Evolutionary conservation across 768 basidiomycete genomes (phyloP).

Genomic region (Mycena kentingensis): DNA sequence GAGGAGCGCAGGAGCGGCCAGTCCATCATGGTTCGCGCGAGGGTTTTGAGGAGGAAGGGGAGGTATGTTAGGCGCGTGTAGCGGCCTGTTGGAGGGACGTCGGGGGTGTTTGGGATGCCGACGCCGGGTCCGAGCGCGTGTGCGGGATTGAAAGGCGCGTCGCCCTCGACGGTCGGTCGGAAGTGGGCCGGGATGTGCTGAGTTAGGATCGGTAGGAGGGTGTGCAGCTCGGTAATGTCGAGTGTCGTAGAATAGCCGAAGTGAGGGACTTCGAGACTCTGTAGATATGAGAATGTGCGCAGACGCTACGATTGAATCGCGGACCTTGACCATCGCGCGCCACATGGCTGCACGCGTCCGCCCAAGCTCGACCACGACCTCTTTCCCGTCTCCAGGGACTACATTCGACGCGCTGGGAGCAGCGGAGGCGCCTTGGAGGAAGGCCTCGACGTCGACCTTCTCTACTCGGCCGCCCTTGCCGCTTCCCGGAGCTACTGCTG

Average conservation of each 20-base stretch:
- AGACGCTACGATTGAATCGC: slow-evolving; percentile 11
- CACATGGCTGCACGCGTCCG: slow-evolving; percentile 84
- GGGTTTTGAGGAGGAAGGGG: slow-evolving; percentile 81
- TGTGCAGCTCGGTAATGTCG: slow-evolving; percentile 71
- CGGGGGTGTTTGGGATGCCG: slow-evolving; percentile 40
- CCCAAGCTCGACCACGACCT: slow-evolving; percentile 69
- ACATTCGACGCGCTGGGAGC: slow-evolving; percentile 17
- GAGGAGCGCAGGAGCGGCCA: slow-evolving; percentile 85
- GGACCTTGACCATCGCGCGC: slow-evolving; percentile 85
- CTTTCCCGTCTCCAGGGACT: slow-evolving; percentile 30
- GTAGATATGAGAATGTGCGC: slow-evolving; percentile 1
- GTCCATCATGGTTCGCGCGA: slow-evolving; percentile 76
- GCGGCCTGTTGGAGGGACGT: slow-evolving; percentile 52
- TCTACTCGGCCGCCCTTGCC: slow-evolving; percentile 77
- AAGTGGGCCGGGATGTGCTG: slow-evolving; percentile 66
- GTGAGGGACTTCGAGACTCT: slow-evolving; percentile 86
- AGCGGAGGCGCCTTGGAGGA: slow-evolving; percentile 37
- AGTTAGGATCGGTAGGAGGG: slow-evolving; percentile 64
- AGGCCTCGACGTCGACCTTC: slow-evolving; percentile 71
- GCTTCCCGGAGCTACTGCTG: slow-evolving; percentile 60
- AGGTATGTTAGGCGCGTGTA: slow-evolving; percentile 77
- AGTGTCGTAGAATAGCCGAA: slow-evolving; percentile 83
- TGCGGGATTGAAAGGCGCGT: slow-evolving; percentile 39
- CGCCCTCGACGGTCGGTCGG: slow-evolving; percentile 30
- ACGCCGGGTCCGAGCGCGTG: slow-evolving; percentile 30